Evolutionary conservation across 768 basidiomycete genomes (phyloP).

Genomic region (Hirschioporus abietinus): DNA sequence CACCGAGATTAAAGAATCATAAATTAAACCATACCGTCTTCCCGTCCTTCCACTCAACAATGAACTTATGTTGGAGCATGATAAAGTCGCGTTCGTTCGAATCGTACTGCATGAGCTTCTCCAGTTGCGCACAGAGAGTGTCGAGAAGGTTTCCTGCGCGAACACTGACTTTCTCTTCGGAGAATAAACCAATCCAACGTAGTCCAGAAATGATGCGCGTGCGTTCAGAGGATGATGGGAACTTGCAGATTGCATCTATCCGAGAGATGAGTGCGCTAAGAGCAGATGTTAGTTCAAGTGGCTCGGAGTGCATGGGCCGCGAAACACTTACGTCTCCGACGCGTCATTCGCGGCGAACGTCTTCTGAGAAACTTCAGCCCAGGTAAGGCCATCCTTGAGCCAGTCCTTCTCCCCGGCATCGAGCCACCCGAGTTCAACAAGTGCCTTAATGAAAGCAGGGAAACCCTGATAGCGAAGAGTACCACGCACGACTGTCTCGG

Average conservation of each 20-base stretch:
- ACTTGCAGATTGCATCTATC: constrained; percentile 63
- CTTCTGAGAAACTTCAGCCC: constrained; percentile 79
- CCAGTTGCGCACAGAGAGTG: constrained; percentile 87
- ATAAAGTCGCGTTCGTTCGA: constrained; percentile 91
- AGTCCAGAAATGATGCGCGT: constrained; percentile 83
- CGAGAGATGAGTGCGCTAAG: constrained; percentile 66
- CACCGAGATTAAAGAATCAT: not conserved
- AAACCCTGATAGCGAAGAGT: constrained; percentile 95
- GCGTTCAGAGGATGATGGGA: constrained; percentile 67
- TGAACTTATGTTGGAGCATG: constrained; percentile 97
- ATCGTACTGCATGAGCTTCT: constrained; percentile 89
- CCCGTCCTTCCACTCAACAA: constrained; percentile 86
- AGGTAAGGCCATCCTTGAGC: constrained; percentile 69
- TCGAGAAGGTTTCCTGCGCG: constrained; percentile 80
- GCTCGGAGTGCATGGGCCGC: constrained; percentile 3
- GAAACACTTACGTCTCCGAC: constrained; percentile 55
- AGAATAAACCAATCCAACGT: constrained; percentile 93
- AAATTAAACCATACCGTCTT: constrained; percentile 40
- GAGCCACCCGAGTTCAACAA: constrained; percentile 87
- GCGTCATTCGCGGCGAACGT: constrained; percentile 63
- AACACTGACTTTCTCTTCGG: constrained; percentile 51
- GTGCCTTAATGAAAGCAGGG: constrained; percentile 86
- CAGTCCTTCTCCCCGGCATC: constrained; percentile 72
- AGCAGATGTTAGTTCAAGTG: not conserved
- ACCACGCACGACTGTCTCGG: constrained; percentile 87